Conservation (phyloP, 768 basidiomycete genomes). For the Roridomyces roridus region DNA sequence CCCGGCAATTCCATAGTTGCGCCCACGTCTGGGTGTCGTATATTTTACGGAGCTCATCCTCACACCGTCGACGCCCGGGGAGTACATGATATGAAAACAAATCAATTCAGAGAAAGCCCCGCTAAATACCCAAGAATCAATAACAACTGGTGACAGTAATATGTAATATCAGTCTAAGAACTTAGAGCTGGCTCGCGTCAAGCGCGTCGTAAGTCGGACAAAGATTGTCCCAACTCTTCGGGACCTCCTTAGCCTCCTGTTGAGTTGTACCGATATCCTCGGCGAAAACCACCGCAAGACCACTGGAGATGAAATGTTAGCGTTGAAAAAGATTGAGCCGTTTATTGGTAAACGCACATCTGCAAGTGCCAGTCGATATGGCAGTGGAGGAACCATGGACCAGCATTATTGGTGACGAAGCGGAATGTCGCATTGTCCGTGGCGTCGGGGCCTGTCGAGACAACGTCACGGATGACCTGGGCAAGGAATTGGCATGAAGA, state of each 20-base stretch:
- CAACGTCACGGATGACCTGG: constrained; percentile 11
- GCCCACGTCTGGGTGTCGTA: too few species aligned
- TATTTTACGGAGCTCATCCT: too few species aligned
- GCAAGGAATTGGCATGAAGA: too few species aligned
- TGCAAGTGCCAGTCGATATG: constrained; percentile 46
- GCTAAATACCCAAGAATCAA: too few species aligned
- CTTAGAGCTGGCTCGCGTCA: too few species aligned
- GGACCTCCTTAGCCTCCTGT: background rate
- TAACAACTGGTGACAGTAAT: too few species aligned
- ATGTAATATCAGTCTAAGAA: too few species aligned
- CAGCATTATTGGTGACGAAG: constrained; percentile 65
- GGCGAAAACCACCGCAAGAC: constrained; percentile 28
- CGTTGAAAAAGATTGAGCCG: too few species aligned
- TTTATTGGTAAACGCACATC: constrained; percentile 25
- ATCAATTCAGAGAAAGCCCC: too few species aligned
- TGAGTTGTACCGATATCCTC: constrained; percentile 12
- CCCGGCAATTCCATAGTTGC: too few species aligned
- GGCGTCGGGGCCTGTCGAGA: background rate
- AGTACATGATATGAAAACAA: too few species aligned
- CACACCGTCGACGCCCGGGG: too few species aligned
- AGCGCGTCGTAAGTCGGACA: constrained; percentile 18
- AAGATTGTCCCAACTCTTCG: constrained; percentile 16
- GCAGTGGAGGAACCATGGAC: constrained; percentile 54
- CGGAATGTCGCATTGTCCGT: constrained; percentile 7
- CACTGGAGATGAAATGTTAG: constrained; percentile 3